Conservation (phyloP, 106 monocot species). For the Dendrobium chrysotoxum region DNA sequence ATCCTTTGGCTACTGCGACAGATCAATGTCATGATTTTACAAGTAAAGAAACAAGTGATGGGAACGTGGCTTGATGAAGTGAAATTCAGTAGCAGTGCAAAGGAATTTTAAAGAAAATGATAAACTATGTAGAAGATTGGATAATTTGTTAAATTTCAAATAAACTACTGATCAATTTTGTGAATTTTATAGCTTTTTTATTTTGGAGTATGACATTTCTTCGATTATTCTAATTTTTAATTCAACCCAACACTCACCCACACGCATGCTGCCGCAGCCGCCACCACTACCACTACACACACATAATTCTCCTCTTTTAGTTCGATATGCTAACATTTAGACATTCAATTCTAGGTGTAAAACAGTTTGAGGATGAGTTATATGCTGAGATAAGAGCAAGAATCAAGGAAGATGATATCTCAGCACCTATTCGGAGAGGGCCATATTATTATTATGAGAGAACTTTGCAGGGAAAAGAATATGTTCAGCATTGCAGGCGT, state of each 20-base stretch:
- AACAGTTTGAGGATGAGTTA: slow-evolving; percentile 55
- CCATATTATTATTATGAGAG: slow-evolving; percentile 78
- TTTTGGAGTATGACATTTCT: neutral
- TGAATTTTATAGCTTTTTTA: neutral
- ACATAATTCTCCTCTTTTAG: neutral
- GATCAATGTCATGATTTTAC: no score
- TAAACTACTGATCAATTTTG: no score
- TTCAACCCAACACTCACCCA: neutral
- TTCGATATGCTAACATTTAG: neutral
- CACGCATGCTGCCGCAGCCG: no score
- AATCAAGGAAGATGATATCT: slow-evolving; percentile 89
- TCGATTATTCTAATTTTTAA: neutral
- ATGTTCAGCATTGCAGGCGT: slow-evolving; percentile 87
- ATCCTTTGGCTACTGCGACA: no score
- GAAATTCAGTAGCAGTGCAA: no score
- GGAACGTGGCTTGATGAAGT: no score
- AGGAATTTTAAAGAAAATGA: no score
- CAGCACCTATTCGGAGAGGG: slow-evolving; percentile 68
- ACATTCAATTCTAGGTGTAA: slow-evolving; percentile 39
- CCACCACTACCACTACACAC: neutral
- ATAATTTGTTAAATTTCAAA: no score
- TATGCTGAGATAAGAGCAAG: slow-evolving; percentile 91
- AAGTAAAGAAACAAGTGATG: no score
- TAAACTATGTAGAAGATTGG: no score
- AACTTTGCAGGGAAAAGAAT: slow-evolving; percentile 88